Percentiles rank a stretch among this genome's conserved stretches.
Conservation (phyloP, 129 eudicot species). For the Flaveria robusta region DNA sequence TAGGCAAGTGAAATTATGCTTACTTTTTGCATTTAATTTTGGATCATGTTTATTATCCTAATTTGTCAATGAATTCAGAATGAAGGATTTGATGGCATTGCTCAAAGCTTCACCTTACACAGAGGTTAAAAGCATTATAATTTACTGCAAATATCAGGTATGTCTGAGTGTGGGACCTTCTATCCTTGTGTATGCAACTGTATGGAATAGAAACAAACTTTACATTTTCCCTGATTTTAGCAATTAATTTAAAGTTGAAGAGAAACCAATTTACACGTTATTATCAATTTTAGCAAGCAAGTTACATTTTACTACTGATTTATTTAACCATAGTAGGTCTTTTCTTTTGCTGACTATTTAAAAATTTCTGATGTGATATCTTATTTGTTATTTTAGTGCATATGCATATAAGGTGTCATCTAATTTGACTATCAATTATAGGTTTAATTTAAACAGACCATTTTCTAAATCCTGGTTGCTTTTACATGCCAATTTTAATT, state of each 20-base stretch:
- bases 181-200: background rate
- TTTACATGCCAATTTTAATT: conserved; percentile 19
- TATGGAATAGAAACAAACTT: conserved; percentile 1
- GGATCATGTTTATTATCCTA: background rate
- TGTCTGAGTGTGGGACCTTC: background rate
- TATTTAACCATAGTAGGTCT: background rate
- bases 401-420: background rate
- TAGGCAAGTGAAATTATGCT: conserved; percentile 53
- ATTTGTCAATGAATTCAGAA: conserved; percentile 43
- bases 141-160: conserved; percentile 99
- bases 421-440: background rate
- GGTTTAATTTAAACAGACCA: background rate
- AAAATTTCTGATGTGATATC: background rate
- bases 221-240: background rate
- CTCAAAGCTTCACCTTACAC: conserved; percentile 68
- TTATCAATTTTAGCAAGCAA: background rate
- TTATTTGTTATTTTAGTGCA: background rate
- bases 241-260: background rate
- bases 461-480: conserved; percentile 21
- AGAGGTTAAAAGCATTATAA: conserved; percentile 82
- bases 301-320: background rate
- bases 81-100: conserved; percentile 75
- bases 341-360: background rate
- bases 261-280: background rate
- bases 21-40: background rate